Base-by-base conservation (phyloP, 2,329 filamentous ascomycete genomes). In the Fusarium verticillioides region DNA sequence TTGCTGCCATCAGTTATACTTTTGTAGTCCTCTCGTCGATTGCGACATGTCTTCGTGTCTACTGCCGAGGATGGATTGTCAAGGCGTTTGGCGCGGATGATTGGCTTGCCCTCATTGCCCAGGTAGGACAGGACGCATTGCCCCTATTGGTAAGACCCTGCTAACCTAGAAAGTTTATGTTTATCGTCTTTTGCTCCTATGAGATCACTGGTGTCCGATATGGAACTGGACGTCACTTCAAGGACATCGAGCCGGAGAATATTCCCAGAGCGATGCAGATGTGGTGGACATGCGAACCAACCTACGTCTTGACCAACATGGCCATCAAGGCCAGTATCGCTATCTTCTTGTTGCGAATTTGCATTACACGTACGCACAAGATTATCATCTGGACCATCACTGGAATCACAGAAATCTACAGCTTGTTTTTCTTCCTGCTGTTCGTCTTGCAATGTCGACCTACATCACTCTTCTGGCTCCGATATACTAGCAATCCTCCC, bases 201-300 rank as follows among this genome's bases (percentile, higher is more conserved):
- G 49, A 50, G 21, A 42, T 69, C 13, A 44, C 64, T 8, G 66
- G 66, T 30, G 57, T 61, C 10, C 15, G 21, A 11, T 69, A 69
- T 46, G 66, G 66, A 34, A 69, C 64, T 4, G 66, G 66, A 30
- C 66, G 37, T 23, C 66, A 69, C 28, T 19, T 63, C 32, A 53
- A 34, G n/a, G 47, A 69, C 11, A 69, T 69, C 1, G 16, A 10
- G 5, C 34, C 26, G 4, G 40, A 50, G 19, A 19, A 78, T 12
- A 65, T 76, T 18, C 71, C 76, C 30, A 75, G 66, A 34, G 80
- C 81, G 8, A 78, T 82, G 73, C 78, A 81, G 78, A 80, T 78
- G 74, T 81, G 80, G 78, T 85, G 83, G 81, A 80, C 81, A n/a
- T 84, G 83, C 56, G 83, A 85, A 62, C 78, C 82, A 1, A 77